Evolutionary conservation across 306 rosid genomes (phyloP).

Genomic region (Rosa rugosa): DNA sequence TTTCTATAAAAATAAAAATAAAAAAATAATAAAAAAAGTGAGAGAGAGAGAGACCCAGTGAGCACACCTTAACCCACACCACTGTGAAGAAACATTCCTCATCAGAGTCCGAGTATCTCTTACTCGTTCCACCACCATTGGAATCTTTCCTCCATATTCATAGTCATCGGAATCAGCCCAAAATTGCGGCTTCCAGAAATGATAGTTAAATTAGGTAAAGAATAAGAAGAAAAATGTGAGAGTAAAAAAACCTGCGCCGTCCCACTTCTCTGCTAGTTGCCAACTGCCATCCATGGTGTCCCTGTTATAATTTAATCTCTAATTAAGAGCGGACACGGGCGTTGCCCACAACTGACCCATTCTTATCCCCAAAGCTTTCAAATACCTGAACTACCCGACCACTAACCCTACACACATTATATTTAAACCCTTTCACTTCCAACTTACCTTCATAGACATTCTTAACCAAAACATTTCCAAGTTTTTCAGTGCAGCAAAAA

Average conservation of each 20-base stretch:
- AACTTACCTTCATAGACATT: not conserved
- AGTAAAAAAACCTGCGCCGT: not conserved
- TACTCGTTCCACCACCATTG: not conserved
- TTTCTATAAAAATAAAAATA: too few species aligned
- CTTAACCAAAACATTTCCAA: not conserved
- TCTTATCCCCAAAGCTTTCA: not conserved
- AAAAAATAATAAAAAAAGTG: too few species aligned
- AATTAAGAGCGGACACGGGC: not conserved
- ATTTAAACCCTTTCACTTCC: slow-evolving; percentile 5
- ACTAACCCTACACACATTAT: not conserved
- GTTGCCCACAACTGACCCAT: not conserved
- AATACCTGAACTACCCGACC: not conserved
- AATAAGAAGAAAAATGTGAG: not conserved
- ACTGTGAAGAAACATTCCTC: not conserved
- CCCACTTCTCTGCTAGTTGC: not conserved
- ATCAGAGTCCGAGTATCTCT: not conserved
- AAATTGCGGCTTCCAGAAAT: not conserved
- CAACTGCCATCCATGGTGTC: not conserved
- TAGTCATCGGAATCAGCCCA: not conserved
- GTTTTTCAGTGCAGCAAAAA: not conserved
- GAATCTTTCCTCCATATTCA: not conserved
- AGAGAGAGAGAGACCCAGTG: too few species aligned
- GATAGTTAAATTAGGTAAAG: not conserved
- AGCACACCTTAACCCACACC: not conserved
- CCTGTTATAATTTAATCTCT: not conserved